These are phyloP conservation scores for Arxiozyma bovina DNA, from an alignment of 1,139 yeast species.

Conservation along the genomic window DNA sequence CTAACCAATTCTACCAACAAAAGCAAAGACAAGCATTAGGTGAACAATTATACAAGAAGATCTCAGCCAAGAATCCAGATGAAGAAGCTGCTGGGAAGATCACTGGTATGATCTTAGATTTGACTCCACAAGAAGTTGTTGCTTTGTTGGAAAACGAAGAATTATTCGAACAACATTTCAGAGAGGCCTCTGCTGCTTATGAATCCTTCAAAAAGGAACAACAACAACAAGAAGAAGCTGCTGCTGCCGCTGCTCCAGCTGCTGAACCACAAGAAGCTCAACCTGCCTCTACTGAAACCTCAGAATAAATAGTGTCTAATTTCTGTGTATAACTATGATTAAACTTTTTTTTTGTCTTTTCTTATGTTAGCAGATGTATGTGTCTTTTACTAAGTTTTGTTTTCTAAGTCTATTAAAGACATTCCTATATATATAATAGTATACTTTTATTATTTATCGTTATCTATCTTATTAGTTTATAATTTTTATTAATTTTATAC, in stretches of 20 bases:
- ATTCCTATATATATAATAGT: not conserved
- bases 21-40: constrained; percentile 89
- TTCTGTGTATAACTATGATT: not conserved
- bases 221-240: constrained; percentile 18
- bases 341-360: not conserved
- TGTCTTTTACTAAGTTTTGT: not conserved
- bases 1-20: constrained; percentile 51
- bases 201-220: constrained; percentile 60
- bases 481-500: too few relatives aligned
- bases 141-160: constrained; percentile 85
- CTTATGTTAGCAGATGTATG: not conserved
- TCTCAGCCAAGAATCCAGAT: constrained; percentile 83
- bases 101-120: constrained; percentile 97
- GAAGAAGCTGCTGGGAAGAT: constrained; percentile 97
- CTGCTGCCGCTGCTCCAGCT: constrained; percentile 2
- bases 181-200: constrained; percentile 91
- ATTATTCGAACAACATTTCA: constrained; percentile 82
- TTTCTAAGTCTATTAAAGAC: not conserved
- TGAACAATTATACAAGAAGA: constrained; percentile 94
- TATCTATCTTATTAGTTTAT: too few relatives aligned
- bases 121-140: constrained; percentile 86
- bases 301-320: constrained; percentile 1
- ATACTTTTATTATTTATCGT: not conserved
- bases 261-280: not conserved
- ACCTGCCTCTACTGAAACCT: not conserved